Evolutionary conservation across 805 yeast species (phyloP), one percentile per base, ranked within the genome.

Genomic region (Tetrapisispora pingtungensis): DNA sequence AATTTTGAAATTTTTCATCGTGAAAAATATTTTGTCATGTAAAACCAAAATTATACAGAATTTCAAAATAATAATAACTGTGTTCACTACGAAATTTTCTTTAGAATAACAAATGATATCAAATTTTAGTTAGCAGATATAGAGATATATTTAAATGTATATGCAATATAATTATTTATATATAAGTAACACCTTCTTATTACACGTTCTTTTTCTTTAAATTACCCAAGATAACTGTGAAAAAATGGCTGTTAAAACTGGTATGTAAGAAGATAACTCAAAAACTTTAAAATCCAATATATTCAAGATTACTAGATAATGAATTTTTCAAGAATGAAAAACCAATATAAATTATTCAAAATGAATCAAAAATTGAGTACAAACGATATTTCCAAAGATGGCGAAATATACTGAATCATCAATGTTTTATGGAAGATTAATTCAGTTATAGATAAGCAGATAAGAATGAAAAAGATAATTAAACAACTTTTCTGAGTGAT

Each of bases 241-340:
- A 41, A 50, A 64, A 62, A 70, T 70, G 74, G 74, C 75, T 64
- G 67, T 72, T 59, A 73, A 72, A 67, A 64, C 75, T 68, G 83
- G 83, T 69, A 69, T 66, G 72, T 67, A 30, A 36, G 18, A 32
- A n/a, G 10, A 10, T 5, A 7, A 32, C 19, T 15, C 32, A 28
- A 12, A 28, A 28, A 7, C 8, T 22, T 22, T 22, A 22, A 22
- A 22, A 6, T 22, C 8, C 8, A 22, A 22, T 22, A 22, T 22
- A 22, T 22, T 22, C 26, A 22, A 22, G 26, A 22, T 22, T 22
- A 5, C 26, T 6, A 22, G 26, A 13, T 31, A 31, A 4, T 31
- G 3, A 10, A 13, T n/a, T n/a, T 17, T 31, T 31, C 7, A 31
- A 4, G 4, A 18, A 5, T 22, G 13, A 22, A 8, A 22, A 22